Percentiles rank a stretch among this genome's conserved stretches.
Conservation (phyloP, 495 filamentous ascomycete genomes). For the Coniosporium apollinis region DNA sequence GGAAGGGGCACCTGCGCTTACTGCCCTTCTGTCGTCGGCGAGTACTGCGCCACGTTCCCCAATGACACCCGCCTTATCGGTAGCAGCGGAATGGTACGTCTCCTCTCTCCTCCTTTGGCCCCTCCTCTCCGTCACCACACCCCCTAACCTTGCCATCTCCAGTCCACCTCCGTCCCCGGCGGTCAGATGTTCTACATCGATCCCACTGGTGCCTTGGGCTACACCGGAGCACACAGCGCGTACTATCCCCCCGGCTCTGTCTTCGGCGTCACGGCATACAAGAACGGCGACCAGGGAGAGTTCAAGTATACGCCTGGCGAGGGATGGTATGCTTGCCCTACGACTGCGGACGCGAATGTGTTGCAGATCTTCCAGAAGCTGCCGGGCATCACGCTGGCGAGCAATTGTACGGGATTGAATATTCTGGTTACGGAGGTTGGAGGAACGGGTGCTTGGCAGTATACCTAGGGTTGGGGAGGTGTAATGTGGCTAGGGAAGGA, state of each 20-base stretch:
- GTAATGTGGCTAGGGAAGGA: not conserved
- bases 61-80: not conserved
- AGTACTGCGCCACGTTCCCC: constrained; percentile 1
- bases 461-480: constrained; percentile 1
- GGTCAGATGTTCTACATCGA: constrained; percentile 14
- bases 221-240: constrained; percentile 5
- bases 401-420: not conserved
- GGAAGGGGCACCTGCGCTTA: constrained; percentile 6
- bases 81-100: not conserved
- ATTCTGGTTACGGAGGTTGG: not conserved
- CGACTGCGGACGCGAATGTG: not conserved
- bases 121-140: constrained; percentile 3
- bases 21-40: constrained; percentile 5
- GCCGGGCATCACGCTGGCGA: not conserved
- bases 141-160: constrained; percentile 1
- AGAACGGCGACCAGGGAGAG: not conserved
- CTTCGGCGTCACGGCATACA: not conserved
- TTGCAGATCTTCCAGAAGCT: constrained; percentile 5
- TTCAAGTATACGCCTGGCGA: not conserved
- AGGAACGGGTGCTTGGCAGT: constrained; percentile 11
- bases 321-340: not conserved
- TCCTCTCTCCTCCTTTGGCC: not conserved
- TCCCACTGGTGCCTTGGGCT: constrained; percentile 9
- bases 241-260: not conserved
- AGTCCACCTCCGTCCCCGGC: constrained; percentile 11